Evolutionary conservation across 2,329 filamentous ascomycete genomes (phyloP), one percentile per base, ranked within the genome.

Genomic region (Metarhizium rileyi): DNA sequence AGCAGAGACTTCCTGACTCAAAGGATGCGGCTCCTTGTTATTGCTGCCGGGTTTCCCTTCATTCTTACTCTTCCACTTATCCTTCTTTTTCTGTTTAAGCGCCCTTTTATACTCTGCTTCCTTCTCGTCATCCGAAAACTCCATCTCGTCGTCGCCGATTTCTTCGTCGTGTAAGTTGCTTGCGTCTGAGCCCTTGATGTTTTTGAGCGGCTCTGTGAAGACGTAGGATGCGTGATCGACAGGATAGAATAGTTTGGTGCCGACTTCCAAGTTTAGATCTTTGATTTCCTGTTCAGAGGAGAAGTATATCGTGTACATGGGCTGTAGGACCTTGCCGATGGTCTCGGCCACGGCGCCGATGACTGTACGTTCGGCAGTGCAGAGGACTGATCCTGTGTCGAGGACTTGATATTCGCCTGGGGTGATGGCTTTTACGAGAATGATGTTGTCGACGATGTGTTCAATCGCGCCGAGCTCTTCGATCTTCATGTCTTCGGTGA

Each of bases 101-200:
- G 77, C 76, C 50, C 78, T 72, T 70, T 86, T 94, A 63, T 89
- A 81, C 58, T 90, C 87, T 7, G 86, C 85, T 67, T 98, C 93
- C 57, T 87, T 86, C 68, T 98, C 93, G 60, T 98, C 93, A 57
- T 98, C 93, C 0, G 91, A 96, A 65, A 97, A 97, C 63, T 97
- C 93, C 58, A 89, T 79, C 63, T 97, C 91, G 35, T 95, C 87
- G 28, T 86, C 84, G 16, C 71, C 82, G 7, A 90, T 78, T 69
- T 97, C 91, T 65, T 98, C 93, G 57, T 97, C 93, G 66, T 95
- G 86, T 49, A 95, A 77, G 63, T 97, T 97, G 47, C 89, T 95
- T 8, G 93, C 91, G 66, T 98, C 93, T 9, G 89, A 93, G 52
- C 90, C 89, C 69, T 95, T 97, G 60, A 86, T 64, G 47, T 75